Evolutionary conservation across 2,329 filamentous ascomycete species (phyloP), one percentile per base, ranked within the genome.

Genomic region (Penicillium aurantiogriseum): DNA sequence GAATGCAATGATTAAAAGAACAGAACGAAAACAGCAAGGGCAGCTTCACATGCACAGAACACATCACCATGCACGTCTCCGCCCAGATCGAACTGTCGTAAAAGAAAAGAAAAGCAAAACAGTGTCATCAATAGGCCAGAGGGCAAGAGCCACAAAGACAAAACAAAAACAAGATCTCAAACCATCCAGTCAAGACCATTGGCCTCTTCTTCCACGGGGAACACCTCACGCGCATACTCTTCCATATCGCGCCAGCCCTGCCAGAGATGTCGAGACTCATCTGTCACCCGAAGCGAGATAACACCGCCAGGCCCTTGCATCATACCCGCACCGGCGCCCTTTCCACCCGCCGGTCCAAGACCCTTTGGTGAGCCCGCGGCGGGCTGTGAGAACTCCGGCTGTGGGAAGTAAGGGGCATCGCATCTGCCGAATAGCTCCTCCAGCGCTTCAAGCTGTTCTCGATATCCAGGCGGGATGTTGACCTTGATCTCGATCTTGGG

Each of bases 171-270:
- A 21, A 7, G 5, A 5, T 13, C 27, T 61, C 58, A 77, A 51
- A 77, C 63, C 93, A 97, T 97, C 94, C 94, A 99, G 17, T 89
- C 91, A 69, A 94, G 78, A 5, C 93, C 93, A 72, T 97, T 97
- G 33, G 92, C 91, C 66, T 92, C 89, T 77, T 99, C 94, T 74
- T 99, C 94, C 13, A 97, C 83, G 0, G 91, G 91, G 68, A 97
- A 97, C 29, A 95, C 92, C 73, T 97, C 94, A 48, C 90, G 83
- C 1, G 93, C 93, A 73, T 97, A 99, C 75, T 97, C 94, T 71
- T 97, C 92, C 65, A 97, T 83, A 31, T 91, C 90, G 54, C 94
- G 83, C 64, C 91, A 91, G 4, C 92, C 94, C 71, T 96, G 91
- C 94, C 94, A 97, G 25, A 99, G 79, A 66, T 88, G 83, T 60